phyloP scores from a whole-genome alignment of 2,329 filamentous ascomycete genomes.

The Colletotrichum tofieldiae region DNA sequence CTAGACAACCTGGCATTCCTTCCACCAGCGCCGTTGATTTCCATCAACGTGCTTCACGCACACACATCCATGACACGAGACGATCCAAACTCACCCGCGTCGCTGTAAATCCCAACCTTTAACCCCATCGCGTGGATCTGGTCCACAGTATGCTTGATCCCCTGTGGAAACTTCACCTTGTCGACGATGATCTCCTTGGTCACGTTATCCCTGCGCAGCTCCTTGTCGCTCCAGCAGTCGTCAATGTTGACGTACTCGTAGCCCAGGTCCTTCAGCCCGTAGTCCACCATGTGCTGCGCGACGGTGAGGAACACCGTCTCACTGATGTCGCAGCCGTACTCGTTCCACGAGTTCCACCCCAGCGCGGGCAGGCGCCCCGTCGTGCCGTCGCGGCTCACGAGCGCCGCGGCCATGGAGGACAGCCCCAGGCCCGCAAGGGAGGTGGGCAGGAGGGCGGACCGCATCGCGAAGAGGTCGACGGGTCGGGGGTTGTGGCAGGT shows the following conservation, averaged over 20 bases:
- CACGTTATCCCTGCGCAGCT: constrained; percentile 55
- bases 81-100: constrained; percentile 58
- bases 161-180: constrained; percentile 68
- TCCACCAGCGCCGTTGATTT: too few species aligned
- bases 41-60: not conserved
- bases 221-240: constrained; percentile 72
- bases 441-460: not conserved
- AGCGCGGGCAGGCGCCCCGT: constrained; percentile 55
- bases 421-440: constrained; percentile 28
- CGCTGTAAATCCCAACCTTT: constrained; percentile 76
- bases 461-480: constrained; percentile 20
- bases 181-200: constrained; percentile 64
- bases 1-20: not conserved
- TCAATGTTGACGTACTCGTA: constrained; percentile 75
- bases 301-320: constrained; percentile 64
- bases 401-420: constrained; percentile 25
- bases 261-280: constrained; percentile 67
- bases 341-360: constrained; percentile 70
- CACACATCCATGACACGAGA: not conserved
- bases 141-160: constrained; percentile 68
- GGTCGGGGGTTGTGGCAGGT: constrained; percentile 5
- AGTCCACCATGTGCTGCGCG: constrained; percentile 62
- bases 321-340: constrained; percentile 66
- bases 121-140: constrained; percentile 70
- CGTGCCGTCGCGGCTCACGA: constrained; percentile 41